Base-by-base conservation (phyloP, 2,329 filamentous ascomycete genomes). In the Diaporthe caulivora region DNA sequence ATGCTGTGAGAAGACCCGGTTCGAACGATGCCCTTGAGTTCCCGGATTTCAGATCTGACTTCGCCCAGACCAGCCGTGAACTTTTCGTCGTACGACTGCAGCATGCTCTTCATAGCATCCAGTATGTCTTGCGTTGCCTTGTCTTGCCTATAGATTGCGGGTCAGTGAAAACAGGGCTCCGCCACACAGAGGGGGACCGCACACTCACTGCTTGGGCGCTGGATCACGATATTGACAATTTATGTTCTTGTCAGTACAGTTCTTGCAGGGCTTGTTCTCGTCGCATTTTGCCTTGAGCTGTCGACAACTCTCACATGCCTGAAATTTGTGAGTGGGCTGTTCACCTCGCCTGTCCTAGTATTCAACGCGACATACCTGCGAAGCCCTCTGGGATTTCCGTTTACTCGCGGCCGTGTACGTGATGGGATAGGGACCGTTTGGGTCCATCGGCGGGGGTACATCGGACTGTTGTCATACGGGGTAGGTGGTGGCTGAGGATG, bases 261-360 rank as follows among this genome's bases (percentile, higher is more conserved):
- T 94, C 80, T 95, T 96, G 78, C 93, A 93, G 2, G 93, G 95
- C 77, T 93, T 92, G 15, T 92, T 92, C 85, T 98, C 95, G 78
- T 97, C 95, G 81, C 95, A 98, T 83, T 97, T 97, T 18, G 95
- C 95, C 83, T 97, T 98, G 51, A 96, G 89, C 75, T 93, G 90
- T 73, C 95, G 92, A 83, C 95, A 98, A 82, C 93, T 94, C 79
- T 97, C 95, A 83, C 97, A 99, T 49, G 97, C 97, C 92, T 97
- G 49, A 18, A 13, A 31, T 15, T 26, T 26, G 54, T 42, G 29
- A 72, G 55, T 26, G 53, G 53, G 40, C 5, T 21, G 49, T 42
- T 54, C 76, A 72, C 72, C 49, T 49, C 26, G 70, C 44, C 65
- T 29, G 15, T 8, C 9, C 55, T 54, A 21, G 13, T 21, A 29